Percentiles rank a stretch among this genome's conserved stretches.
phyloP scores from a whole-genome alignment of 2,329 filamentous ascomycete species.

The Monilinia polystroma region DNA sequence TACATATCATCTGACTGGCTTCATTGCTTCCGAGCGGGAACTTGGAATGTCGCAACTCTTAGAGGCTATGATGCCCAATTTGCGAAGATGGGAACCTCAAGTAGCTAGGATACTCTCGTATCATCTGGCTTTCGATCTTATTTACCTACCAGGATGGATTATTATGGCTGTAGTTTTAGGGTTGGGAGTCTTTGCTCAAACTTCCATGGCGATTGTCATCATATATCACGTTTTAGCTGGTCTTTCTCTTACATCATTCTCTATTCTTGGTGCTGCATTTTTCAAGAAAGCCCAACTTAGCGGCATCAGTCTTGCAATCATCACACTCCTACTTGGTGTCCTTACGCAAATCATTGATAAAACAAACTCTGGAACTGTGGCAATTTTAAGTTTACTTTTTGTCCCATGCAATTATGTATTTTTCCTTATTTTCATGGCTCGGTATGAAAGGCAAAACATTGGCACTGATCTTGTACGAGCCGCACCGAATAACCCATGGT shows the following conservation, averaged over 20 bases:
- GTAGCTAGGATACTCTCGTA: conserved; percentile 74
- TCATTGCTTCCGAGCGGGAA: conserved; percentile 83
- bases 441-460: conserved; percentile 65
- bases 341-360: conserved; percentile 70
- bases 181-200: conserved; percentile 62
- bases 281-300: conserved; percentile 87
- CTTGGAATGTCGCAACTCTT: conserved; percentile 83
- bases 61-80: conserved; percentile 86
- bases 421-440: conserved; percentile 72
- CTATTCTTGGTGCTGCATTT: conserved; percentile 76
- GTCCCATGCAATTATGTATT: conserved; percentile 85
- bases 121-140: conserved; percentile 74
- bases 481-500: conserved; percentile 66
- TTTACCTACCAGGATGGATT: conserved; percentile 83
- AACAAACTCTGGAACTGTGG: conserved; percentile 61
- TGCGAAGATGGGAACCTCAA: conserved; percentile 72
- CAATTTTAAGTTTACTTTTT: conserved; percentile 73
- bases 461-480: conserved; percentile 60
- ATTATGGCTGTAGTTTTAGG: conserved; percentile 67
- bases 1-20: conserved; percentile 82
- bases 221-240: conserved; percentile 76
- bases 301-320: conserved; percentile 74
- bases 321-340: conserved; percentile 73
- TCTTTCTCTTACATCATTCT: conserved; percentile 74
- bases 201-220: conserved; percentile 64